These are phyloP conservation scores for Sparassis latifolia DNA, from an alignment of 1,284 basidiomycete genomes.

Conservation along the genomic window DNA sequence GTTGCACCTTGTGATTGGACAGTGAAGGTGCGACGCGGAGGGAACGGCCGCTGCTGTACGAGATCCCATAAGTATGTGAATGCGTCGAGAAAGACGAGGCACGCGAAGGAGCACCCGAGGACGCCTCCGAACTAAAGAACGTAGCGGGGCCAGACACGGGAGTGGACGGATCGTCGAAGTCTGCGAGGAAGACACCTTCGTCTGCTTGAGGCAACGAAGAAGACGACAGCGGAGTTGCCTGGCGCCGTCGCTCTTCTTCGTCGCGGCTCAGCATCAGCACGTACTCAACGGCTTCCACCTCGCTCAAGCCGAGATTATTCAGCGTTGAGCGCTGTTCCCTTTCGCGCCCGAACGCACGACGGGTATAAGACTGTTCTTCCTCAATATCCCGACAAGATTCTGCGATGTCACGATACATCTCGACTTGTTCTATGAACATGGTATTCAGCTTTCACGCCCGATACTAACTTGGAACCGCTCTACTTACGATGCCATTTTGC, in stretches of 20 bases:
- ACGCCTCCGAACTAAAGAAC: constrained; percentile 13
- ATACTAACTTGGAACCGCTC: not conserved
- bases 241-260: constrained; percentile 41
- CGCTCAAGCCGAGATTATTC: constrained; percentile 64
- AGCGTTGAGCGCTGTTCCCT: constrained; percentile 52
- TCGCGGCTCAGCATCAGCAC: constrained; percentile 83
- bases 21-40: constrained; percentile 16
- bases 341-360: constrained; percentile 39
- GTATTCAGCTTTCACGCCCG: not conserved
- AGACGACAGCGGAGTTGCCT: not conserved
- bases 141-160: constrained; percentile 15
- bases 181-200: constrained; percentile 51
- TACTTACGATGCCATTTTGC: constrained; percentile 51
- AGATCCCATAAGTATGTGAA: constrained; percentile 9
- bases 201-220: constrained; percentile 22
- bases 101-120: constrained; percentile 9
- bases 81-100: constrained; percentile 12
- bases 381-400: constrained; percentile 53
- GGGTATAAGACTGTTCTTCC: constrained; percentile 35
- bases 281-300: constrained; percentile 77
- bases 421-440: constrained; percentile 45
- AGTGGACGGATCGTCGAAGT: constrained; percentile 44
- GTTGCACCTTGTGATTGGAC: constrained; percentile 26
- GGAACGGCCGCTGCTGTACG: constrained; percentile 8
- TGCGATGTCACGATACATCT: constrained; percentile 58